A percentile compares a stretch with the other conserved stretches of the same genome.
Evolutionary conservation across 305 asterid genomes (phyloP).

Genomic region (Euphrasia arctica): DNA sequence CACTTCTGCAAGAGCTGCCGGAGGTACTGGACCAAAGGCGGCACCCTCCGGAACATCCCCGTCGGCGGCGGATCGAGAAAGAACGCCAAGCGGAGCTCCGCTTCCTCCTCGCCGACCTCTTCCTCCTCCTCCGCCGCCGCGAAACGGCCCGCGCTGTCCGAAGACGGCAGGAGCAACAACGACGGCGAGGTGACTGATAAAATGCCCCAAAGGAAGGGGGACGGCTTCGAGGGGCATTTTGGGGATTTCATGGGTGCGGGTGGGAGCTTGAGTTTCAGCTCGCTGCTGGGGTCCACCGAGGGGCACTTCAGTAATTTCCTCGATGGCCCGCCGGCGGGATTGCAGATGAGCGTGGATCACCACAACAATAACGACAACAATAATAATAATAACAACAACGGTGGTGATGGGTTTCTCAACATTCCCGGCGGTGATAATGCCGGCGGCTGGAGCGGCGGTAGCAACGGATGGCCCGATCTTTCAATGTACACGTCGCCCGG

Average conservation of each 20-base stretch:
- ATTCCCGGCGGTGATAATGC: constrained; percentile 35
- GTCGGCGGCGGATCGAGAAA: constrained; percentile 86
- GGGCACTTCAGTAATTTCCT: constrained; percentile 60
- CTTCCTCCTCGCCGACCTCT: constrained; percentile 30
- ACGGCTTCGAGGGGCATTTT: constrained; percentile 36
- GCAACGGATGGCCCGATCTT: constrained; percentile 74
- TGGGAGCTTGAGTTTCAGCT: constrained; percentile 49
- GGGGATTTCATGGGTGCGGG: constrained; percentile 38
- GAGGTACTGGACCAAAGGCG: constrained; percentile 93
- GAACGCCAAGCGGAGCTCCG: constrained; percentile 59
- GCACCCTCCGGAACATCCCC: constrained; percentile 78
- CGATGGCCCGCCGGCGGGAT: constrained; percentile 36
- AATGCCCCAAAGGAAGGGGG: constrained; percentile 28
- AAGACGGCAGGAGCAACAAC: background rate
- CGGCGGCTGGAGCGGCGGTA: constrained; percentile 41
- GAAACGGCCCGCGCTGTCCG: constrained; percentile 34
- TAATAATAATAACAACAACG: constrained; percentile 21
- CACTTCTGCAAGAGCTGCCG: constrained; percentile 82
- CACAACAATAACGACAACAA: constrained; percentile 23
- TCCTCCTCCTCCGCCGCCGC: constrained; percentile 24
- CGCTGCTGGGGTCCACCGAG: constrained; percentile 46
- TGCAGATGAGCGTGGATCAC: constrained; percentile 41
- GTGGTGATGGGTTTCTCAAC: constrained; percentile 46
- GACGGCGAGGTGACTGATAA: constrained; percentile 20
- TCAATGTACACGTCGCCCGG: constrained; percentile 70